Conservation (phyloP, 352 stramenopile genomes). For the Phytopythium boreale region DNA sequence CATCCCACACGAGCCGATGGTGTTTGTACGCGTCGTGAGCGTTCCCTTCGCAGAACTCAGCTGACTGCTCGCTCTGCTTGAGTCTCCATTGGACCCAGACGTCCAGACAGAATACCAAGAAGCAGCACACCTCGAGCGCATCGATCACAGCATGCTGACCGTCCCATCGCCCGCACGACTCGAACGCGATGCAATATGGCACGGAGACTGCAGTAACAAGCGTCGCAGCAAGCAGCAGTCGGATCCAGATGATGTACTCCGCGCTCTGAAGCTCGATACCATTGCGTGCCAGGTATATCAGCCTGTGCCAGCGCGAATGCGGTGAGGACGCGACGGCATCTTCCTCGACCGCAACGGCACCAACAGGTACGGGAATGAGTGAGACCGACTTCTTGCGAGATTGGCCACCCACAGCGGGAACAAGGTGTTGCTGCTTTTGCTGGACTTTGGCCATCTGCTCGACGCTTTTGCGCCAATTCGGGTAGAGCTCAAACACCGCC, state of each 20-base stretch:
- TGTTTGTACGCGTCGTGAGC: slow-evolving; percentile 36
- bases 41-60: slow-evolving; percentile 55
- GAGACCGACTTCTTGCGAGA: neutral
- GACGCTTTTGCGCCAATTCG: slow-evolving; percentile 46
- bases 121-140: slow-evolving; percentile 31
- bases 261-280: slow-evolving; percentile 37
- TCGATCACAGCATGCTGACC: slow-evolving; percentile 23
- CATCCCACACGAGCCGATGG: slow-evolving; percentile 39
- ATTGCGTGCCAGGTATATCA: neutral
- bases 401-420: neutral
- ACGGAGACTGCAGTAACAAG: slow-evolving; percentile 40
- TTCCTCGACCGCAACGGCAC: no score
- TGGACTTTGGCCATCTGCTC: slow-evolving; percentile 41
- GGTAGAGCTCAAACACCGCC: slow-evolving; percentile 48
- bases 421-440: slow-evolving; percentile 16
- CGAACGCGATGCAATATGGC: slow-evolving; percentile 52
- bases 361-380: neutral
- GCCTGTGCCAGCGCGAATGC: neutral
- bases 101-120: slow-evolving; percentile 37
- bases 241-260: slow-evolving; percentile 43
- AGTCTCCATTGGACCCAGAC: slow-evolving; percentile 58
- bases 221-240: slow-evolving; percentile 28
- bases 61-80: slow-evolving; percentile 33
- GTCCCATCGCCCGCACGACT: slow-evolving; percentile 32
- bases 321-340: no score